These are phyloP conservation scores for Phialophora tarda DNA, from an alignment of 2,329 filamentous ascomycete species.

Conservation along the genomic window DNA sequence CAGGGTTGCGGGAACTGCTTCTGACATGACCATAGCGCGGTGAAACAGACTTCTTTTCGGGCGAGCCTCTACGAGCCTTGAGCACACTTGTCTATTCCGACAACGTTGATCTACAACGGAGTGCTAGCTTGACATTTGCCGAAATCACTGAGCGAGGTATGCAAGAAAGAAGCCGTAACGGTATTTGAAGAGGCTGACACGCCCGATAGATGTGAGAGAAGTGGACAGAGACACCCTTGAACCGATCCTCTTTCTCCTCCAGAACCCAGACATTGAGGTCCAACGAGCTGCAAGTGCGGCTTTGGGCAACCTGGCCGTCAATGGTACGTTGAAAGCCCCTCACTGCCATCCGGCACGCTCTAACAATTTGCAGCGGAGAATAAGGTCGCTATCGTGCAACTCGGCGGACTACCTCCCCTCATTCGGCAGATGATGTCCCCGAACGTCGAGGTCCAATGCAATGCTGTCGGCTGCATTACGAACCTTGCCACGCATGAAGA, in stretches of 20 bases:
- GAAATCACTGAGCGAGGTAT: slow-evolving; percentile 97
- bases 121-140: slow-evolving; percentile 96
- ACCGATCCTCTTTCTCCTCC: slow-evolving; percentile 91
- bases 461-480: slow-evolving; percentile 97
- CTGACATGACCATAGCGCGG: slow-evolving; percentile 66
- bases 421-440: slow-evolving; percentile 98
- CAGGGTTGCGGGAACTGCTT: slow-evolving; percentile 33
- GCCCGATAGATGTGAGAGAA: slow-evolving; percentile 81
- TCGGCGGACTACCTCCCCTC: slow-evolving; percentile 86
- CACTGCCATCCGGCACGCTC: slow-evolving; percentile 41
- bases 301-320: slow-evolving; percentile 93
- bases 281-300: slow-evolving; percentile 96
- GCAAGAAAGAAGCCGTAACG: slow-evolving; percentile 29
- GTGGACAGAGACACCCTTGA: slow-evolving; percentile 94
- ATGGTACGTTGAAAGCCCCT: slow-evolving; percentile 67
- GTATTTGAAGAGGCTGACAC: slow-evolving; percentile 32
- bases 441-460: slow-evolving; percentile 98
- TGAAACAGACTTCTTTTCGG: slow-evolving; percentile 98
- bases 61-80: slow-evolving; percentile 88
- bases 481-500: slow-evolving; percentile 98
- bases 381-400: slow-evolving; percentile 92
- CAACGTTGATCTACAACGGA: slow-evolving; percentile 96
- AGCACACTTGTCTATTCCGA: slow-evolving; percentile 98
- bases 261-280: slow-evolving; percentile 95
- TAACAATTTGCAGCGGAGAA: slow-evolving; percentile 79